Evolutionary conservation across 257 asterid genomes (phyloP), one percentile per base, ranked within the genome.

Genomic region (Jacaranda mimosifolia): DNA sequence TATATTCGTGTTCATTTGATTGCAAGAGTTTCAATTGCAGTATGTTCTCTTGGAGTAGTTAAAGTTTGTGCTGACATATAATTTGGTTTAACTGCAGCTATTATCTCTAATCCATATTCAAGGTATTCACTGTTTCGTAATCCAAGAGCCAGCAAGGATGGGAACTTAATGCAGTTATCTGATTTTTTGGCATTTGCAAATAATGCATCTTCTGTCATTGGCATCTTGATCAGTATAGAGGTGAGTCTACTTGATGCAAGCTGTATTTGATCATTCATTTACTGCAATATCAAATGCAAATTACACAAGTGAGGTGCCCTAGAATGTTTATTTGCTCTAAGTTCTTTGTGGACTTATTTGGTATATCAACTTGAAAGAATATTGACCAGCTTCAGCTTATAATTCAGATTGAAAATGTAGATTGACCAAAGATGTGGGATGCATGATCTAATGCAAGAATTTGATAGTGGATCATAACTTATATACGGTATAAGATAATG

Each of bases 31-130:
- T 26, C 55, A 35, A 39, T 43, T 60, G 76, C 73, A 51, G n/a
- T 68, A 46, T 19, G 55, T 56, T 48, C 58, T 68, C 67, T 64
- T 48, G 75, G 49, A 59, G 67, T 72, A 17, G 55, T 59, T 64
- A 57, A 46, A 46, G 49, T 46, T 17, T 67, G 38, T 55, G 42
- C 49, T 80, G 36, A 35, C 42, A 45, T 72, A n/a, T 51, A 46
- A 5, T 76, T 74, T 55, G 43, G 73, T 74, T 49, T 76, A 64
- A 48, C 80, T 89, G 86, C 96, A 93, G 98, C 98, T 68, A 77
- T 55, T 36, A 91, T 90, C 48, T 68, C 35, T 74, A 84, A 75
- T 68, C 94, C 88, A n/a, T 90, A n/a, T 70, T 8, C 62, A 7
- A 18, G 36, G 0, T 87, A 1, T 72, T 0, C 56, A 0, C 7